Percentiles rank a stretch among this genome's conserved stretches.
phyloP scores from a whole-genome alignment of 2,329 filamentous ascomycete genomes.

The Neobulgaria alba region DNA sequence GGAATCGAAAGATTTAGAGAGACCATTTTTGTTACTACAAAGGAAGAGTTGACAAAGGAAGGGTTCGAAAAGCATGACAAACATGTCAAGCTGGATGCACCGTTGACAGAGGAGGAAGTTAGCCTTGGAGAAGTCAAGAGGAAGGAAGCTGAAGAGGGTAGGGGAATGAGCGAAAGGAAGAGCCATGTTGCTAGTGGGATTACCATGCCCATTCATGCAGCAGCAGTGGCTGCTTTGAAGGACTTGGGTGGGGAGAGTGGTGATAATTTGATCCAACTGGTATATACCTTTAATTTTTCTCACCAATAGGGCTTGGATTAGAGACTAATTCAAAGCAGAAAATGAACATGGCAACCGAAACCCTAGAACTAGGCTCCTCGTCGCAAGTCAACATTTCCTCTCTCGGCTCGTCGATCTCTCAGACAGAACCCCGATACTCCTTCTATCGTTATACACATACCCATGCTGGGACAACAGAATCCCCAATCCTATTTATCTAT shows the following conservation, averaged over 20 bases:
- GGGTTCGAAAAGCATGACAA: conserved; percentile 68
- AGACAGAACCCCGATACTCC: conserved; percentile 64
- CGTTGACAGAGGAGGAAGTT: conserved; percentile 71
- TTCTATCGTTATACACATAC: conserved; percentile 64
- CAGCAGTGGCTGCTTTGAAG: conserved; percentile 55
- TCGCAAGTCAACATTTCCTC: conserved; percentile 46
- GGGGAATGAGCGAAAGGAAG: conserved; percentile 52
- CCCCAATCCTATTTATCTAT: conserved; percentile 70
- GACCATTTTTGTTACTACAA: conserved; percentile 62
- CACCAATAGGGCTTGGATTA: too few relatives aligned
- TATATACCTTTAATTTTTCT: conserved; percentile 31
- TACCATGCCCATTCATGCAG: conserved; percentile 44
- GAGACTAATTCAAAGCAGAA: too few relatives aligned
- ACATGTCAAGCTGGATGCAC: conserved; percentile 55
- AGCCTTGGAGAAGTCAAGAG: conserved; percentile 64
- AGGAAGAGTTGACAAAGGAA: conserved; percentile 57
- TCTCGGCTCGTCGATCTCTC: conserved; percentile 52
- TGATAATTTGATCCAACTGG: conserved; percentile 54
- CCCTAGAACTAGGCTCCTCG: conserved; percentile 53
- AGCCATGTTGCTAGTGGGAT: conserved; percentile 37
- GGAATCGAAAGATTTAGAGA: conserved; percentile 73
- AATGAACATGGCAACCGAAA: conserved; percentile 64
- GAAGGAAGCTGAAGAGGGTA: conserved; percentile 65
- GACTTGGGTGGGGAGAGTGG: conserved; percentile 42
- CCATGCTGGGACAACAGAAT: conserved; percentile 41